Conservation (phyloP, 176 grass and related monocot species). For the Juncus inflexus region DNA sequence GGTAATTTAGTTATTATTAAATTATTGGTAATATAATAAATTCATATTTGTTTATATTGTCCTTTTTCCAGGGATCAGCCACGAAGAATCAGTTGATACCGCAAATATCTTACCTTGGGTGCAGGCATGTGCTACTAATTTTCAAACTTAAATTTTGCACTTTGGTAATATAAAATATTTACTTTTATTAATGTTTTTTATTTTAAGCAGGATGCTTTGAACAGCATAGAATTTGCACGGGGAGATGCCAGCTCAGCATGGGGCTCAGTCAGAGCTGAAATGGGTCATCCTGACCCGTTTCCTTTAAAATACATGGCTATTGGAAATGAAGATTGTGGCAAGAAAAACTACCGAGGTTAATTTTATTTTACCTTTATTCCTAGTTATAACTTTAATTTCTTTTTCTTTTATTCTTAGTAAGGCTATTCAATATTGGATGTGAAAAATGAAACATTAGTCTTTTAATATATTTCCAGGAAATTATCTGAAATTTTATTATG, state of each 20-base stretch:
- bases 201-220: constrained; percentile 54
- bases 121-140: constrained; percentile 51
- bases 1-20: constrained; percentile 40
- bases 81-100: constrained; percentile 60
- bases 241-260: constrained; percentile 57
- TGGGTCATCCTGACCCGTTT: constrained; percentile 88
- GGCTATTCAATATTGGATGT: constrained; percentile 1
- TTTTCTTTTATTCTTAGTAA: not conserved
- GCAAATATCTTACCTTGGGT: constrained; percentile 54
- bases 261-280: constrained; percentile 69
- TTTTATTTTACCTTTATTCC: not conserved
- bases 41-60: constrained; percentile 14
- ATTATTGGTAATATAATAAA: constrained; percentile 14
- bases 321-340: constrained; percentile 86
- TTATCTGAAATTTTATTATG: constrained; percentile 79
- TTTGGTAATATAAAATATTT: not conserved
- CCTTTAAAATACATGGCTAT: constrained; percentile 72
- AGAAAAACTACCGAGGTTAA: constrained; percentile 75
- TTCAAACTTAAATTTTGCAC: not conserved
- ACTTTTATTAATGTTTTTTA: constrained; percentile 10
- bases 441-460: not conserved
- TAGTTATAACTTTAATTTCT: not conserved
- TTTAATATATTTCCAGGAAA: constrained; percentile 41
- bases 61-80: constrained; percentile 61
- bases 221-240: constrained; percentile 88